Evolutionary conservation across 2,329 filamentous ascomycete species (phyloP).

Genomic region (Trichoderma arundinaceum): DNA sequence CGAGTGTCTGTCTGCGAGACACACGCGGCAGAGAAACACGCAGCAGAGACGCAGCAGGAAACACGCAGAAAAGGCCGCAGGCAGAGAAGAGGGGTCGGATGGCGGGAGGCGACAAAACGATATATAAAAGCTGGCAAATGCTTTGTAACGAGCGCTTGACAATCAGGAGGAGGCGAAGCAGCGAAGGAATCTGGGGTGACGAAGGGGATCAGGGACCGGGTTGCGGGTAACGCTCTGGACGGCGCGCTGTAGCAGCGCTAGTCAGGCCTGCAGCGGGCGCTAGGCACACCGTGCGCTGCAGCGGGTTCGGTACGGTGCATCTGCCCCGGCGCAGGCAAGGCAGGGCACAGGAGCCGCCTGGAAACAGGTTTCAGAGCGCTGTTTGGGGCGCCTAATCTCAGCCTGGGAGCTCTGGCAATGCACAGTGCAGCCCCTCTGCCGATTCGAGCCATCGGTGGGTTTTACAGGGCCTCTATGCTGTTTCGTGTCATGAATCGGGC

Average conservation of each 20-base stretch:
- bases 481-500: slow-evolving; percentile 15
- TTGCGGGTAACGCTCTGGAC: neutral
- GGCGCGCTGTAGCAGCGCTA: neutral
- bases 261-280: slow-evolving; percentile 5
- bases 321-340: neutral
- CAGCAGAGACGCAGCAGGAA: neutral
- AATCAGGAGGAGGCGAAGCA: slow-evolving; percentile 31
- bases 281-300: slow-evolving; percentile 20
- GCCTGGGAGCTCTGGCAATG: neutral
- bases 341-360: neutral
- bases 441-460: neutral
- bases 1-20: neutral
- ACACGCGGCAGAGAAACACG: neutral
- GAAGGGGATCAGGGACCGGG: slow-evolving; percentile 12
- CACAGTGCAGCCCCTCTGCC: slow-evolving; percentile 17
- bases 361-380: neutral
- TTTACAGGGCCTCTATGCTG: neutral
- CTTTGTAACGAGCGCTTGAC: slow-evolving; percentile 2
- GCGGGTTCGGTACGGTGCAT: neutral
- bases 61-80: neutral
- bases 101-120: neutral
- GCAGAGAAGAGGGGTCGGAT: neutral
- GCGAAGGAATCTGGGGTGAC: slow-evolving; percentile 25
- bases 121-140: slow-evolving; percentile 1
- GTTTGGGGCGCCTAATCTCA: neutral